These are phyloP conservation scores for Cyberlindnera xylosilytica DNA, from an alignment of 805 yeast species.

Conservation along the genomic window DNA sequence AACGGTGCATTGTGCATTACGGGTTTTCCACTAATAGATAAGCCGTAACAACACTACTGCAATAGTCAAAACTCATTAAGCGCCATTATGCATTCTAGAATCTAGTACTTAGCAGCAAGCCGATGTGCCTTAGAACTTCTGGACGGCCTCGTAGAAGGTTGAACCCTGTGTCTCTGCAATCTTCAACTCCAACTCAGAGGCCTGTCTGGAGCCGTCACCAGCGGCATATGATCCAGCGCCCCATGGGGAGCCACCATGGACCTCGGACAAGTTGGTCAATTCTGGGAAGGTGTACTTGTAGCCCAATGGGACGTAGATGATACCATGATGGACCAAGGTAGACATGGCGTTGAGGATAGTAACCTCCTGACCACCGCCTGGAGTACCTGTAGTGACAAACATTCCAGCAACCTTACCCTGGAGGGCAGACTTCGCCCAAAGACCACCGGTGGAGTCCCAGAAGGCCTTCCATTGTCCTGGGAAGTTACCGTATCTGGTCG, in stretches of 20 bases:
- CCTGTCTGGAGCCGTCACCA: slow-evolving; percentile 70
- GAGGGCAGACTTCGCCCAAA: slow-evolving; percentile 71
- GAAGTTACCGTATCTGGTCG: slow-evolving; percentile 73
- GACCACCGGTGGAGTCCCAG: slow-evolving; percentile 74
- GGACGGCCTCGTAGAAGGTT: slow-evolving; percentile 48
- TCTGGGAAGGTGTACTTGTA: slow-evolving; percentile 55
- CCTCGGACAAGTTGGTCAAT: slow-evolving; percentile 55
- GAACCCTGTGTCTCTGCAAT: slow-evolving; percentile 69
- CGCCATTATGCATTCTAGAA: no score
- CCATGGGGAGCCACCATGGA: slow-evolving; percentile 84
- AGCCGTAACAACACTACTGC: no score
- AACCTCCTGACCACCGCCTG: slow-evolving; percentile 77
- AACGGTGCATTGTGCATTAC: no score
- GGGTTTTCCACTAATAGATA: no score
- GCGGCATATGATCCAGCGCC: slow-evolving; percentile 83
- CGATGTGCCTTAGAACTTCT: slow-evolving; percentile 20
- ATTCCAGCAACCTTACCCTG: slow-evolving; percentile 73
- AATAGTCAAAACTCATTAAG: no score
- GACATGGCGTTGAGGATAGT: slow-evolving; percentile 60
- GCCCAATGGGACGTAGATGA: slow-evolving; percentile 75
- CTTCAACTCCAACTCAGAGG: slow-evolving; percentile 58
- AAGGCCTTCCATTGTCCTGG: slow-evolving; percentile 76
- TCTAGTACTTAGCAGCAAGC: background rate
- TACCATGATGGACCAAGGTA: slow-evolving; percentile 71
- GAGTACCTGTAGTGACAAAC: slow-evolving; percentile 67